Evolutionary conservation across 164 flowering plant species (phyloP).

Genomic region (Berberis vulgaris): DNA sequence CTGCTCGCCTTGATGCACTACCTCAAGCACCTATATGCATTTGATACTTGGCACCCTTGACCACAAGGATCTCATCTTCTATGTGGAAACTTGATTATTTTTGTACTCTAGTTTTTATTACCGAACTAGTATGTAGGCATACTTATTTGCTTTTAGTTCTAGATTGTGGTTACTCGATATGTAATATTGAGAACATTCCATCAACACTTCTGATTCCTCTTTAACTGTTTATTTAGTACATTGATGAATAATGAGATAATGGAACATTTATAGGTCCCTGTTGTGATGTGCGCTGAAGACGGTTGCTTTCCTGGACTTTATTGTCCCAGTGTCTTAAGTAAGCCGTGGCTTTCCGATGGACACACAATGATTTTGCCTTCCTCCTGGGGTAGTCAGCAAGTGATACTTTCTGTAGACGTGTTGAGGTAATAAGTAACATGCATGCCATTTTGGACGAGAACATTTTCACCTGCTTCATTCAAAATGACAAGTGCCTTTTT

Average conservation of each 20-base stretch:
- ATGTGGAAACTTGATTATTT: too few relatives aligned
- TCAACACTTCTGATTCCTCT: neutral
- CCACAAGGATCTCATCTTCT: too few relatives aligned
- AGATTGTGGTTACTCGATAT: neutral
- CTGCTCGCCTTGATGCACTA: too few relatives aligned
- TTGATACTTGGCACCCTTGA: too few relatives aligned
- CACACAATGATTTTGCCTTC: conserved; percentile 70
- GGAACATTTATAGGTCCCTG: conserved; percentile 52
- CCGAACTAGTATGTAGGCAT: too few relatives aligned
- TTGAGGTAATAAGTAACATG: conserved; percentile 43
- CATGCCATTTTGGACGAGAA: neutral
- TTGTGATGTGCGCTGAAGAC: conserved; percentile 62
- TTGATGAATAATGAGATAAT: neutral
- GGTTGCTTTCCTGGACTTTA: conserved; percentile 90
- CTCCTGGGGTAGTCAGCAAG: conserved; percentile 65
- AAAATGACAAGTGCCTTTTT: too few relatives aligned
- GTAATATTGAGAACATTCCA: neutral
- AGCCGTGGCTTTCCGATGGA: conserved; percentile 96
- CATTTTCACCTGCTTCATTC: neutral
- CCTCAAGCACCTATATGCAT: too few relatives aligned
- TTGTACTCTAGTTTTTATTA: too few relatives aligned
- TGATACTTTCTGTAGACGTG: conserved; percentile 66
- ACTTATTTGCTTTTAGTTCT: neutral
- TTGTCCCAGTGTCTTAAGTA: conserved; percentile 31
- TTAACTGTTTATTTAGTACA: neutral